A percentile compares a stretch with the other conserved stretches of the same genome.
Evolutionary conservation across 495 filamentous ascomycete genomes (phyloP).

Genomic region (Schizothecium vesticola): DNA sequence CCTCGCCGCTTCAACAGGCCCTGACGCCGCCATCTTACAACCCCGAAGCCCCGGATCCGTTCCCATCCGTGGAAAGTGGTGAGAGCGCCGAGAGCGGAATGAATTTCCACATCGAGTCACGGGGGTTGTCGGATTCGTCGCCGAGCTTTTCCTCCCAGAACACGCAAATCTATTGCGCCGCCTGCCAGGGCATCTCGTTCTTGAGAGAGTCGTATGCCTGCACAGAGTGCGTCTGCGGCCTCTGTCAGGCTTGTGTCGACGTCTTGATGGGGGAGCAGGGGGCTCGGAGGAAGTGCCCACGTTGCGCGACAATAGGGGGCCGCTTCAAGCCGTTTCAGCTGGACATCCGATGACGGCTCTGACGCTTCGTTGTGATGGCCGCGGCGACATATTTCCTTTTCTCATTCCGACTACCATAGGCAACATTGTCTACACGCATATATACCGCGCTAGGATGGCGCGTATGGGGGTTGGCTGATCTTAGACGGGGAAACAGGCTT

Average conservation of each 20-base stretch:
- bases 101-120: slow-evolving; percentile 59
- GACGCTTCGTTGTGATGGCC: neutral
- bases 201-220: slow-evolving; percentile 82
- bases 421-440: neutral
- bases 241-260: slow-evolving; percentile 80
- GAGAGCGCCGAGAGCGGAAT: slow-evolving; percentile 52
- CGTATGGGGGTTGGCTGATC: slow-evolving; percentile 5
- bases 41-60: slow-evolving; percentile 63
- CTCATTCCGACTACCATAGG: neutral
- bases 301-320: slow-evolving; percentile 61
- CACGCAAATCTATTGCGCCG: slow-evolving; percentile 84
- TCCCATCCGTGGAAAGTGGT: slow-evolving; percentile 73
- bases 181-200: slow-evolving; percentile 66
- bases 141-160: slow-evolving; percentile 51
- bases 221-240: slow-evolving; percentile 88
- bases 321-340: slow-evolving; percentile 64
- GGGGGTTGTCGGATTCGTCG: slow-evolving; percentile 50
- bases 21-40: slow-evolving; percentile 73
- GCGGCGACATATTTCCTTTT: neutral
- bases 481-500: slow-evolving; percentile 7
- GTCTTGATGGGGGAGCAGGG: slow-evolving; percentile 63
- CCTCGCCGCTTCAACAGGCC: slow-evolving; percentile 79
- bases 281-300: slow-evolving; percentile 56
- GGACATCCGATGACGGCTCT: slow-evolving; percentile 48
- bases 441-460: neutral